A percentile compares a stretch with the other conserved stretches of the same genome.
These are phyloP conservation scores for Neotropicomus parvogracilis DNA, from an alignment of 1,284 basidiomycete species.

Conservation along the genomic window DNA sequence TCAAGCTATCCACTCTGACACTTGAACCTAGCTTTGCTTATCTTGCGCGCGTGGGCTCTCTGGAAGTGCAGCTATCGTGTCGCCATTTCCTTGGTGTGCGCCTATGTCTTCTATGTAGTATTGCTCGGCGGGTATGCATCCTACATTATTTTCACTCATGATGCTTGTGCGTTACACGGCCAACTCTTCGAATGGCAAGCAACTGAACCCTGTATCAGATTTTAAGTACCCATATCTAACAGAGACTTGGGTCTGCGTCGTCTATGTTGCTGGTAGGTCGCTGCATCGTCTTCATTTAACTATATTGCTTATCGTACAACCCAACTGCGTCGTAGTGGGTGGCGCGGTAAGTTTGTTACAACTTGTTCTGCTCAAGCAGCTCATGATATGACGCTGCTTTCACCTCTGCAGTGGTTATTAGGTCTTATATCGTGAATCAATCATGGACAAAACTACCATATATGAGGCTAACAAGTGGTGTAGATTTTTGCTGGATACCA, in stretches of 20 bases:
- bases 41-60: slow-evolving; percentile 5
- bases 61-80: slow-evolving; percentile 4
- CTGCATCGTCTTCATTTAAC: neutral
- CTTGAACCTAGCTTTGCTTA: neutral
- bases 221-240: slow-evolving; percentile 1
- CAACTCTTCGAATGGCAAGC: neutral
- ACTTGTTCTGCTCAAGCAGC: no score
- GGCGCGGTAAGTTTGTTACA: neutral
- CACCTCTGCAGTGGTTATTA: neutral
- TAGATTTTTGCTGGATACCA: slow-evolving; percentile 5
- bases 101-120: slow-evolving; percentile 6
- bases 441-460: neutral
- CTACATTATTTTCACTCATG: neutral
- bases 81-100: slow-evolving; percentile 1
- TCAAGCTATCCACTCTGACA: neutral
- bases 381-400: neutral
- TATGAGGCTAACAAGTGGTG: neutral
- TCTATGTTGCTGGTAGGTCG: neutral
- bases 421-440: slow-evolving; percentile 2
- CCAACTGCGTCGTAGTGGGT: neutral
- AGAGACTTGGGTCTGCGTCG: slow-evolving; percentile 1
- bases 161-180: neutral
- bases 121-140: neutral
- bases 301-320: neutral
- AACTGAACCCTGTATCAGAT: neutral